Conservation (phyloP, 108 stramenopile species). For the Cyclostephanos tholiformis region DNA sequence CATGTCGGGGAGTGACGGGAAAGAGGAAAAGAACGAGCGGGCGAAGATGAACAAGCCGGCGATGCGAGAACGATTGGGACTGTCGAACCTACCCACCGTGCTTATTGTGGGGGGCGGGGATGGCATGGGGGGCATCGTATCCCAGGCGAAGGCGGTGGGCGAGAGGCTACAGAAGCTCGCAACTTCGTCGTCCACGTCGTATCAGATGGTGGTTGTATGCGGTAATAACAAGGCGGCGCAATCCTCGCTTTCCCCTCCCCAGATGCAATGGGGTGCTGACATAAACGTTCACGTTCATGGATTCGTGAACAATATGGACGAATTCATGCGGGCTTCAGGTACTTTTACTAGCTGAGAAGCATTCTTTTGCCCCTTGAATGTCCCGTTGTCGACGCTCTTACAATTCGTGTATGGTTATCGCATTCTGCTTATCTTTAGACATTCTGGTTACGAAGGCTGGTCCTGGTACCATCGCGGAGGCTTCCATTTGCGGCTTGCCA, state of each 20-base stretch:
- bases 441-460: conserved; percentile 91
- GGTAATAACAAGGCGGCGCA: conserved; percentile 88
- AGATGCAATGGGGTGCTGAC: conserved; percentile 51
- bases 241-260: conserved; percentile 38
- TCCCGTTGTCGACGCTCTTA: conserved; percentile 31
- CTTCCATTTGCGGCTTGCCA: conserved; percentile 92
- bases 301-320: conserved; percentile 96
- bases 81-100: conserved; percentile 77
- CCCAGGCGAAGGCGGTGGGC: conserved; percentile 76
- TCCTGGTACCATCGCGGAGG: conserved; percentile 97
- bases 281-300: conserved; percentile 75
- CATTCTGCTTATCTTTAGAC: conserved; percentile 45
- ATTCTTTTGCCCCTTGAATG: background rate
- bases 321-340: conserved; percentile 89
- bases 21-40: conserved; percentile 21
- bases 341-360: background rate
- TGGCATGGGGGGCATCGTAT: conserved; percentile 92
- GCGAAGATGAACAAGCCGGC: conserved; percentile 44
- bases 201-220: conserved; percentile 95
- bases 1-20: background rate
- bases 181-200: conserved; percentile 20
- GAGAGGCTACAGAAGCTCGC: conserved; percentile 55
- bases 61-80: conserved; percentile 65
- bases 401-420: conserved; percentile 28
- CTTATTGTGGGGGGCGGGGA: conserved; percentile 95